Percentiles rank a stretch among this genome's conserved stretches.
Evolutionary conservation across 2,329 filamentous ascomycete species (phyloP).

Genomic region (Chrysoporthe puriensis): DNA sequence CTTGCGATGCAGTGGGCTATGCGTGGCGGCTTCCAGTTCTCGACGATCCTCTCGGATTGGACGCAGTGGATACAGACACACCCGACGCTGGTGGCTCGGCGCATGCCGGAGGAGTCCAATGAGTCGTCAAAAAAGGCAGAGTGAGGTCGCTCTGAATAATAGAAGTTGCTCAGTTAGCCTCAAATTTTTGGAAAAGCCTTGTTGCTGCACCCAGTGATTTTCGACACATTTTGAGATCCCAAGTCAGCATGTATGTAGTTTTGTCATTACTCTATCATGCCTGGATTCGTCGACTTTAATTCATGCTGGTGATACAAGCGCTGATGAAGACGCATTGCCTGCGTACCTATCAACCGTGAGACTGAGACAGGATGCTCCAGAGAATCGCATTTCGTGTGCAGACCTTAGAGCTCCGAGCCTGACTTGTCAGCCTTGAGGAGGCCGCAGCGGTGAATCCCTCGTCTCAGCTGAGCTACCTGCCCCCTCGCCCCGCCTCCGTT

Average conservation of each 20-base stretch:
- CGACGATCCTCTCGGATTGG: conserved; percentile 72
- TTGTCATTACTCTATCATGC: conserved; percentile 33
- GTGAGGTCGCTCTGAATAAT: not conserved
- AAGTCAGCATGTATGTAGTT: not conserved
- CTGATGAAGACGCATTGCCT: conserved; percentile 18
- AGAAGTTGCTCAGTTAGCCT: not conserved
- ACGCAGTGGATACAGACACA: conserved; percentile 62
- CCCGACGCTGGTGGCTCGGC: conserved; percentile 20
- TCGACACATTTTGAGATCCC: not conserved
- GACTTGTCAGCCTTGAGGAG: not conserved
- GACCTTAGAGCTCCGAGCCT: not conserved
- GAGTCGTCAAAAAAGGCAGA: not conserved
- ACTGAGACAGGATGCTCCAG: not conserved
- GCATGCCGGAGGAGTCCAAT: conserved; percentile 5
- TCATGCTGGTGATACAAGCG: conserved; percentile 32
- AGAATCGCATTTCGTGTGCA: not conserved
- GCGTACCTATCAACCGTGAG: conserved; percentile 14
- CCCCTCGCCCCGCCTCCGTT: conserved; percentile 14
- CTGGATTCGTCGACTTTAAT: conserved; percentile 25
- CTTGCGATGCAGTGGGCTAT: conserved; percentile 47
- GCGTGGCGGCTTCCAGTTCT: conserved; percentile 32
- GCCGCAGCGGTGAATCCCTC: not conserved
- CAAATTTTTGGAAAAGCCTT: not conserved
- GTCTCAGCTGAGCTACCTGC: not conserved
- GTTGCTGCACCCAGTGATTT: not conserved